Evolutionary conservation across 2,329 filamentous ascomycete genomes (phyloP).

Genomic region (Colletotrichum incanum): DNA sequence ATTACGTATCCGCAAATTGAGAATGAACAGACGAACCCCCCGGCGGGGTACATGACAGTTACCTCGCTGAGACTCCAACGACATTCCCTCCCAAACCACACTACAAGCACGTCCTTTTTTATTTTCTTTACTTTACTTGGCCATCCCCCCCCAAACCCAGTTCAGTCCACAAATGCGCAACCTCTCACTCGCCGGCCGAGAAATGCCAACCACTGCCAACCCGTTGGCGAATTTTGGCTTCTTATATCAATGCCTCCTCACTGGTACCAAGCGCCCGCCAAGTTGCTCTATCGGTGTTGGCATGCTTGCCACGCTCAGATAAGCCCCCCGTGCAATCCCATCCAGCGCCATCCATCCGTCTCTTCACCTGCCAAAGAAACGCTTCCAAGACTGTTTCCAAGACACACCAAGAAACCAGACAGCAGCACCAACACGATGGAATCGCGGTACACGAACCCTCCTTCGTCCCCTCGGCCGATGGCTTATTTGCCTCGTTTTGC

Average conservation of each 20-base stretch:
- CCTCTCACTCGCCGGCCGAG: constrained; percentile 37
- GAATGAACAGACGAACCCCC: not conserved
- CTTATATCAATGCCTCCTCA: constrained; percentile 34
- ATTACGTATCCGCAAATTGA: constrained; percentile 29
- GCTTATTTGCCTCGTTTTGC: not conserved
- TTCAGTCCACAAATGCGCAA: constrained; percentile 22
- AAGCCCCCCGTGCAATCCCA: constrained; percentile 6
- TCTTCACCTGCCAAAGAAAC: constrained; percentile 20
- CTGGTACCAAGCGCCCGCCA: constrained; percentile 42
- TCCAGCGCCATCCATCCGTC: not conserved
- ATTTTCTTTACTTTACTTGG: not conserved
- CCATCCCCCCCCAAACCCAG: constrained; percentile 12
- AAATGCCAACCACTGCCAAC: constrained; percentile 41
- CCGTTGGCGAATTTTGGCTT: constrained; percentile 31
- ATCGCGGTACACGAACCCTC: not conserved
- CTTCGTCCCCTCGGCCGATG: not conserved
- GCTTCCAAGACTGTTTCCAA: constrained; percentile 3
- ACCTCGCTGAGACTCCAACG: constrained; percentile 20
- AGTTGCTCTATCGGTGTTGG: constrained; percentile 42
- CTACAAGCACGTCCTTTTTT: not conserved
- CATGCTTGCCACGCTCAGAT: constrained; percentile 34
- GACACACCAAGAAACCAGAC: constrained; percentile 3
- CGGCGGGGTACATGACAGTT: constrained; percentile 24
- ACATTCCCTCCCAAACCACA: not conserved
- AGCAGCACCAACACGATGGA: constrained; percentile 13